A percentile compares a stretch with the other conserved stretches of the same genome.
Conservation (phyloP, 805 yeast genomes). For the Scheffersomyces lignosus region DNA sequence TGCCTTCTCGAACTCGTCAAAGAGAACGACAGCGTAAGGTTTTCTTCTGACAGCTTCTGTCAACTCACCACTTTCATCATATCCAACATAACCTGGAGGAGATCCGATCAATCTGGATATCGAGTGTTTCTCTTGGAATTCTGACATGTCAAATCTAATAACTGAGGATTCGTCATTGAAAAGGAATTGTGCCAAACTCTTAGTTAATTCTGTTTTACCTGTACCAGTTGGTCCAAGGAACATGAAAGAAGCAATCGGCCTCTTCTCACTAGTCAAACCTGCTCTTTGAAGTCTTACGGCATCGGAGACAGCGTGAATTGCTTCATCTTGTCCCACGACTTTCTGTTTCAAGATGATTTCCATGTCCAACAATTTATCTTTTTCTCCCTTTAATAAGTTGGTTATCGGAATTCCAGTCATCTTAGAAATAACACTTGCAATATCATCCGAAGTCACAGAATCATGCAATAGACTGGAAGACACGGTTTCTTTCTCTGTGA, state of each 20-base stretch:
- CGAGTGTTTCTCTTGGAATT: conserved; percentile 92
- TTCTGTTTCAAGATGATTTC: conserved; percentile 72
- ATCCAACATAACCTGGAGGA: conserved; percentile 97
- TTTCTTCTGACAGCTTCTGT: conserved; percentile 95
- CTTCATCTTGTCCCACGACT: conserved; percentile 95
- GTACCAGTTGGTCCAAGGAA: conserved; percentile 99
- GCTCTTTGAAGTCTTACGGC: conserved; percentile 97
- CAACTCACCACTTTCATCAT: conserved; percentile 93
- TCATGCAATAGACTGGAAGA: conserved; percentile 66
- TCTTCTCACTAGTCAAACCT: conserved; percentile 88
- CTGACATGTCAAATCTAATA: conserved; percentile 95
- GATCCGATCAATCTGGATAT: conserved; percentile 92
- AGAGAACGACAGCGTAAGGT: conserved; percentile 89
- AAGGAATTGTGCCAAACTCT: conserved; percentile 86
- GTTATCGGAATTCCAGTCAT: conserved; percentile 96
- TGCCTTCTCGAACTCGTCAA: conserved; percentile 97
- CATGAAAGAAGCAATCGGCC: conserved; percentile 96
- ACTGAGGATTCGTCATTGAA: conserved; percentile 88
- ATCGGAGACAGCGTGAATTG: conserved; percentile 83
- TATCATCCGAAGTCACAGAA: conserved; percentile 91
- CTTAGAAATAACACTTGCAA: conserved; percentile 85
- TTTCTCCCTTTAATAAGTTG: conserved; percentile 89
- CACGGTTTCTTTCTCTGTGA: conserved; percentile 35
- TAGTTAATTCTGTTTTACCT: conserved; percentile 95
- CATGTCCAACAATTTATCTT: conserved; percentile 87